phyloP scores from a whole-genome alignment of 495 filamentous ascomycete genomes.

The Penicillium psychrofluorescens region DNA sequence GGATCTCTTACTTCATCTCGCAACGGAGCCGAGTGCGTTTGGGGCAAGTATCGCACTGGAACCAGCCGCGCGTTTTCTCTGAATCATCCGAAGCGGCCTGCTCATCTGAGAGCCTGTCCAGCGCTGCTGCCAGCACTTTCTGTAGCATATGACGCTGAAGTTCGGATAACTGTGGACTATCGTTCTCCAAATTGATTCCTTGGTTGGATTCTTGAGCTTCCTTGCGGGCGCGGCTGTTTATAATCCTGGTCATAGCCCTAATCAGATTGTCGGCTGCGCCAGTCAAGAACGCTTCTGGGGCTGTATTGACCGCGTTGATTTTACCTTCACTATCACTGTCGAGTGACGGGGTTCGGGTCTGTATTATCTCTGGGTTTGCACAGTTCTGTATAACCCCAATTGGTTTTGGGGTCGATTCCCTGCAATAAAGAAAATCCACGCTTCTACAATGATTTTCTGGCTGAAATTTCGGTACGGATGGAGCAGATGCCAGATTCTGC shows the following conservation, averaged over 20 bases:
- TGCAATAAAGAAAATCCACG: conserved; percentile 3
- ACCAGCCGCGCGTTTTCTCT: conserved; percentile 26
- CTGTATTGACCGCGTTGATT: conserved; percentile 12
- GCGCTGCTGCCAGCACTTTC: conserved; percentile 24
- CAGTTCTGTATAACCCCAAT: background rate
- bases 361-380: background rate
- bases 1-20: conserved; percentile 58
- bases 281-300: conserved; percentile 3
- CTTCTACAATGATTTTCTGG: background rate
- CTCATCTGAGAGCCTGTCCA: conserved; percentile 23
- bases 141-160: conserved; percentile 30
- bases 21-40: conserved; percentile 54
- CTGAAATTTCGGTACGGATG: background rate
- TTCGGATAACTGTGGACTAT: conserved; percentile 18
- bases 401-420: conserved; percentile 1
- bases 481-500: conserved; percentile 7
- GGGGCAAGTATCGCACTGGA: conserved; percentile 45
- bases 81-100: conserved; percentile 6
- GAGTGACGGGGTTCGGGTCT: background rate
- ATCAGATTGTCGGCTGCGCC: conserved; percentile 29
- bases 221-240: conserved; percentile 21
- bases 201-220: conserved; percentile 21
- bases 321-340: conserved; percentile 3
- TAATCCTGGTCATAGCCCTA: conserved; percentile 31
- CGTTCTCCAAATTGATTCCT: conserved; percentile 13